Base-by-base conservation (phyloP, 140 eudicot genomes). In the Erigeron philadelphicus region DNA sequence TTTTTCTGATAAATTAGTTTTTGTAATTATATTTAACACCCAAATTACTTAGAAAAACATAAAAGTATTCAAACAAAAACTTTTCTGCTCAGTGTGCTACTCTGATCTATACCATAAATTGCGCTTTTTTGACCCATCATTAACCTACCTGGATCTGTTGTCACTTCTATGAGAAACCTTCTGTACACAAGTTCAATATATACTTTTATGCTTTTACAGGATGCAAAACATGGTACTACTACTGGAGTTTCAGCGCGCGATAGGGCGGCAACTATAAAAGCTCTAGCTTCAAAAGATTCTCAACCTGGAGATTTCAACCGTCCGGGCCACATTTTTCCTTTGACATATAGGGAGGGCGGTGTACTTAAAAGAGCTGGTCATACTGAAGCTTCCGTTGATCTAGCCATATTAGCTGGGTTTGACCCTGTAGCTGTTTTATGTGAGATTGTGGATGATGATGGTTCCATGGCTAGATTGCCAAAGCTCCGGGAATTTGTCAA, bases 391-490 rank as follows among this genome's bases (percentile, higher is more conserved):
- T 83, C 93, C 21, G 93, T 83, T 19, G 96, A 85, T 74, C 78
- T 88, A 45, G 82, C 96, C 9, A 38, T 77, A 25, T 79, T 88
- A 61, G 96, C 96, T 49, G 96, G 92, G 31, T 81, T 88, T n/a
- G 87, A 83, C 47, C 96, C 96, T 48, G 93, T 77, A 67, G 91
- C 89, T 11, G 89, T 88, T 40, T 70, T 88, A 35, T 88, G 96
- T 74, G 96, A 88, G 84, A 83, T 88, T 58, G 96, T 88, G 49
- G 96, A 88, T 72, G 96, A 88, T 72, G 96, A 88, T 79, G 96
- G 93, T 56, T 88, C 96, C 52, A 88, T 88, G 96, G 96, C 96
- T 58, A 79, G 96, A 70, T 70, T 88, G 45, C 96, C 96, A 16
- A 88, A 67, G 80, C 92, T 85, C 70, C 69, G 75, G 9, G 79